Conservation (phyloP, 768 basidiomycete genomes). For the Dictyophora rubrovolvata region DNA sequence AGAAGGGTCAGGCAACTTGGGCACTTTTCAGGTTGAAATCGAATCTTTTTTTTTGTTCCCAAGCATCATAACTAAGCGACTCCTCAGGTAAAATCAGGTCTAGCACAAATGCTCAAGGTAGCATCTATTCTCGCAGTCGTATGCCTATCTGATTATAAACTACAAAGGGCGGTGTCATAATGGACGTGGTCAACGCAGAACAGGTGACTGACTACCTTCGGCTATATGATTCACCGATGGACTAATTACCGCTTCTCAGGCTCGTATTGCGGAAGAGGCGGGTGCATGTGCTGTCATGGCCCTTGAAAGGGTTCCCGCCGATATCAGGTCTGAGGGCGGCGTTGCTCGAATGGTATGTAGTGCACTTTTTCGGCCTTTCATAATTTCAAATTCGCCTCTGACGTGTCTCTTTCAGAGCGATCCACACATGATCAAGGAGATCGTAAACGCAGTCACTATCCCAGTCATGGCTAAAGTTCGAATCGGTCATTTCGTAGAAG, state of each 20-base stretch:
- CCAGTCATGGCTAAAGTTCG: slow-evolving; percentile 96
- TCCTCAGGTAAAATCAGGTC: slow-evolving; percentile 75
- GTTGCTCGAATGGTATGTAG: slow-evolving; percentile 86
- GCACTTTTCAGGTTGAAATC: slow-evolving; percentile 54
- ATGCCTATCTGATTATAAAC: slow-evolving; percentile 8
- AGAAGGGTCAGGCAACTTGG: slow-evolving; percentile 43
- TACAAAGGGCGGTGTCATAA: slow-evolving; percentile 72
- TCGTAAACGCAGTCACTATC: slow-evolving; percentile 89
- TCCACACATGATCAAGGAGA: slow-evolving; percentile 93
- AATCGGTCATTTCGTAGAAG: slow-evolving; percentile 97
- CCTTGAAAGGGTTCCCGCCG: slow-evolving; percentile 88
- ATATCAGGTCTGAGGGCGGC: slow-evolving; percentile 85
- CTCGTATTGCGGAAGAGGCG: slow-evolving; percentile 93
- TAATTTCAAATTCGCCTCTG: background rate
- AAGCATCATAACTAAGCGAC: slow-evolving; percentile 9
- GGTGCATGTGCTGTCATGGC: slow-evolving; percentile 99
- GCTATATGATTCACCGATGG: slow-evolving; percentile 18
- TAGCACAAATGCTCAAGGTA: slow-evolving; percentile 96
- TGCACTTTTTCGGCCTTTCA: slow-evolving; percentile 4
- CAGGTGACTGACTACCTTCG: slow-evolving; percentile 27
- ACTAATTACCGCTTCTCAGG: slow-evolving; percentile 34
- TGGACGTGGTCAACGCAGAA: slow-evolving; percentile 87
- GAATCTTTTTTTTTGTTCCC: slow-evolving; percentile 2
- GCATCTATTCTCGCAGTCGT: slow-evolving; percentile 12
- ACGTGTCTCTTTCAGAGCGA: slow-evolving; percentile 49